Percentiles rank a stretch among this genome's conserved stretches.
phyloP scores from a whole-genome alignment of 441 rosid species.

The Jatropha multifida region DNA sequence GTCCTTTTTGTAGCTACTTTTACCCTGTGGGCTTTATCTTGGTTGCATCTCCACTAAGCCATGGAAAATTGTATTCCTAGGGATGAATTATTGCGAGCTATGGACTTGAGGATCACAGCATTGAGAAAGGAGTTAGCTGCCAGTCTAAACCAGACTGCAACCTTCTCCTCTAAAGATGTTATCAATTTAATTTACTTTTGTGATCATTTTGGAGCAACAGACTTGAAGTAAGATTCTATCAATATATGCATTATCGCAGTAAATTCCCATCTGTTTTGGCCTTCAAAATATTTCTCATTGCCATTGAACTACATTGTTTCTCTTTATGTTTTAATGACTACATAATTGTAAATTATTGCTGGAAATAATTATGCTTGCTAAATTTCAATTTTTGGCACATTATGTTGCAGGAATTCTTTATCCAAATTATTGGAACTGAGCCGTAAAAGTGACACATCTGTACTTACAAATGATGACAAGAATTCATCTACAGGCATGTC shows the following conservation, averaged over 20 bases:
- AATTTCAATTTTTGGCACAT: constrained; percentile 16
- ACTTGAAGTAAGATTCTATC: constrained; percentile 49
- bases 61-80: constrained; percentile 35
- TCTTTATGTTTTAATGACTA: neutral
- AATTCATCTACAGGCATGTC: constrained; percentile 19
- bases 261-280: constrained; percentile 7
- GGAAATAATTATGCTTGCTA: neutral
- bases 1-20: constrained; percentile 21
- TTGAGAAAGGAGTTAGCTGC: constrained; percentile 50
- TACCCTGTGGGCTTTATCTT: constrained; percentile 17
- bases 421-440: constrained; percentile 31
- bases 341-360: neutral
- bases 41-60: constrained; percentile 19
- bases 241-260: constrained; percentile 9
- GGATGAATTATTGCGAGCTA: constrained; percentile 59
- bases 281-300: constrained; percentile 6
- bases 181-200: constrained; percentile 40
- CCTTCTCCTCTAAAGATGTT: constrained; percentile 41
- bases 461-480: constrained; percentile 26
- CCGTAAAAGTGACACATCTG: constrained; percentile 21
- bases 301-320: neutral
- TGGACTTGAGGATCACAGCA: constrained; percentile 58
- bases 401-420: constrained; percentile 43
- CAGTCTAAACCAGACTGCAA: constrained; percentile 39
- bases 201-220: constrained; percentile 52